phyloP scores from a whole-genome alignment of 1,284 basidiomycete genomes.

The Pseudozyma hubeiensis region DNA sequence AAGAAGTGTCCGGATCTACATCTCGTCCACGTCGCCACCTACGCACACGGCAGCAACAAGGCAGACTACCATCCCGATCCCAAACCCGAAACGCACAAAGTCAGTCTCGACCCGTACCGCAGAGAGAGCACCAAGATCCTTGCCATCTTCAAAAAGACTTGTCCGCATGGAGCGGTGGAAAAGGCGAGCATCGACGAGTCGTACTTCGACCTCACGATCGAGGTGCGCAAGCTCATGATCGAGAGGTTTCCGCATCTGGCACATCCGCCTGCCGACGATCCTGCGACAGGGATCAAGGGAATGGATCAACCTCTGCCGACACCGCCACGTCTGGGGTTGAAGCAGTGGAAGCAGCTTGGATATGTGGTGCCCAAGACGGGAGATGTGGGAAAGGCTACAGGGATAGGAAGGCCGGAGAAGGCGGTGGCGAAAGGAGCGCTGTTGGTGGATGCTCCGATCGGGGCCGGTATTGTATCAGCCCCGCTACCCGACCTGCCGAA shows the following conservation, averaged over 20 bases:
- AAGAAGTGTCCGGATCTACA: conserved; percentile 86
- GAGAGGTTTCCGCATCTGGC: conserved; percentile 77
- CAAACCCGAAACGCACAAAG: conserved; percentile 90
- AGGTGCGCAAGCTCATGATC: conserved; percentile 63
- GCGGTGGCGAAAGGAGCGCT: conserved; percentile 41
- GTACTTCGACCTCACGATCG: conserved; percentile 66
- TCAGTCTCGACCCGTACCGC: conserved; percentile 92
- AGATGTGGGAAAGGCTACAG: conserved; percentile 61
- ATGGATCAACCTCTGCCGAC: conserved; percentile 84
- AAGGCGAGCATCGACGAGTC: conserved; percentile 75
- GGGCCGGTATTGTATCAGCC: conserved; percentile 33
- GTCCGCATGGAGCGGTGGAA: conserved; percentile 75
- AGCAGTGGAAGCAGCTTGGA: conserved; percentile 78
- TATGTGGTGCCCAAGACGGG: conserved; percentile 78
- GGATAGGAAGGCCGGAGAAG: conserved; percentile 55
- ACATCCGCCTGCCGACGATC: conserved; percentile 39
- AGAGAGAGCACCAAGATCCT: conserved; percentile 90
- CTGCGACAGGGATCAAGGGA: conserved; percentile 70
- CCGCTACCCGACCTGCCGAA: conserved; percentile 14
- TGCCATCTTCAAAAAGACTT: conserved; percentile 82
- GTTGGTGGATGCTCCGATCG: conserved; percentile 46
- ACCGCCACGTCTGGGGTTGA: conserved; percentile 74
- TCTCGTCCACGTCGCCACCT: conserved; percentile 93
- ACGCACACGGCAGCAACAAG: conserved; percentile 73
- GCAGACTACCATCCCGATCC: conserved; percentile 85